These are phyloP conservation scores for Tephrocybe sp. DNA, from an alignment of 768 basidiomycete genomes.

Conservation along the genomic window DNA sequence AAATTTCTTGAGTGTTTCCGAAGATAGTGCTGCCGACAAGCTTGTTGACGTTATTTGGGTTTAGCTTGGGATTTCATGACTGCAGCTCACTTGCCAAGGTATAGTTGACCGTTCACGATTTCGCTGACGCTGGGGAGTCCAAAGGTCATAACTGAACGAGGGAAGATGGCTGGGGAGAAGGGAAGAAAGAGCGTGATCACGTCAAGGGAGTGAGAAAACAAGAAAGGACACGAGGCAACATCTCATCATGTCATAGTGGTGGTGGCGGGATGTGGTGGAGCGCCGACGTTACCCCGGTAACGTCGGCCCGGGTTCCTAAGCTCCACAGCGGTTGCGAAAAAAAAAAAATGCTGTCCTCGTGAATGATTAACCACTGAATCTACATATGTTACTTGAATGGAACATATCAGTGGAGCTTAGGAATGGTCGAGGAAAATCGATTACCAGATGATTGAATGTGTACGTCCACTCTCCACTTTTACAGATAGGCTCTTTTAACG, in stretches of 20 bases:
- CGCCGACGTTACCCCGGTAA: background rate
- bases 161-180: background rate
- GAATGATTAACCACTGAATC: background rate
- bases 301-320: too few species aligned
- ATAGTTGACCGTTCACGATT: conserved; percentile 38
- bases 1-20: conserved; percentile 26
- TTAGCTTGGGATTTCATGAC: background rate
- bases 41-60: conserved; percentile 21
- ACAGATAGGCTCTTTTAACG: background rate
- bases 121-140: conserved; percentile 29
- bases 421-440: too few species aligned
- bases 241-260: background rate
- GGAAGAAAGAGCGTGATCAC: conserved; percentile 1
- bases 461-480: background rate
- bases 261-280: conserved; percentile 5
- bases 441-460: too few species aligned
- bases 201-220: conserved; percentile 4
- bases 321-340: too few species aligned
- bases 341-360: too few species aligned
- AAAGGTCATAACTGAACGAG: conserved; percentile 11
- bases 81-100: conserved; percentile 44
- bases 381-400: background rate
- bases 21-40: conserved; percentile 34
- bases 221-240: background rate
- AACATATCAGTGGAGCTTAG: background rate